Base-by-base conservation (phyloP, 1,284 basidiomycete genomes). In the Gomphus bonarii region DNA sequence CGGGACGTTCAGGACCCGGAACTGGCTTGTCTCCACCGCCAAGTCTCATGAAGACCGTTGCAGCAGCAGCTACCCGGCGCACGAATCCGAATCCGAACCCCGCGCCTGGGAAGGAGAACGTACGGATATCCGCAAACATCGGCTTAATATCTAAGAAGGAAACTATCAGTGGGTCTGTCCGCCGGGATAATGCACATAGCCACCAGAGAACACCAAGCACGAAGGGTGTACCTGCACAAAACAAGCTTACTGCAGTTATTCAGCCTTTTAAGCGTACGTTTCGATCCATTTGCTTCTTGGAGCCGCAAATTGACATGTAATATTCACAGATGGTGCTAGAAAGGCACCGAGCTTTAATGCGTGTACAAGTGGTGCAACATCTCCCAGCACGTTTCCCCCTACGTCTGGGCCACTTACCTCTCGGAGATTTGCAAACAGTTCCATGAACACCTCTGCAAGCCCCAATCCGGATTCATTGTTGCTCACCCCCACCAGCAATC, bases 361-460 rank as follows among this genome's bases (percentile, higher is more conserved):
- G 16, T 69, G 75, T 51, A 74, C 82, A 0, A 68, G 74, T 31
- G 86, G 85, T 63, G 65, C 82, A 44, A 80, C 82, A 0, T 83
- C 74, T 59, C 85, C 88, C 0, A 61, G 71, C 6, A 6, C 55
- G 11, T 33, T 22, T 43, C 10, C 47, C 6, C 25, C 55, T 35
- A n/a, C 35, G 6, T 30, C 52, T 20, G 52, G 35, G 6, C 42
- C 52, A 42, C 52, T 51, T 36, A 3, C 50, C 9, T 10, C 50
- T 18, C 50, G 50, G 14, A n/a, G 33, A 25, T 12, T 12, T 20
- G 50, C 20, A 20, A 51, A 54, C 30, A 16, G 38, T 3, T 30
- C 52, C 20, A 30, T n/a, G 14, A 40, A 43, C 25, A 42, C 38
- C 12, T 28, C 44, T 35, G 11, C 54, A 36, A 49, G 54, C 20